A percentile compares a stretch with the other conserved stretches of the same genome.
These are phyloP conservation scores for Annulohypoxylon moriforme DNA, from an alignment of 495 filamentous ascomycete species.

Conservation along the genomic window DNA sequence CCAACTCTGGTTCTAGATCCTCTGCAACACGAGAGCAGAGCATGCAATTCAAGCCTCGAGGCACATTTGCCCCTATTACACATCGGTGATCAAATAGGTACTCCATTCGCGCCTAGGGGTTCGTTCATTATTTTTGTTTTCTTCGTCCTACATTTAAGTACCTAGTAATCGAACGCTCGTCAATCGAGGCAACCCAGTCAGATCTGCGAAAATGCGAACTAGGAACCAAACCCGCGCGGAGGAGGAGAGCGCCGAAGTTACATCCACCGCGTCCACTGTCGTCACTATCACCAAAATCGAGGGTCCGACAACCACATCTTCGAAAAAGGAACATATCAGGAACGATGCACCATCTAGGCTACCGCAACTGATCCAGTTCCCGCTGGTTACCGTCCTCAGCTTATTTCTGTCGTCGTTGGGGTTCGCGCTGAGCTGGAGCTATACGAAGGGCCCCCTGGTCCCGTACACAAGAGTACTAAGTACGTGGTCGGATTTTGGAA, in stretches of 20 bases:
- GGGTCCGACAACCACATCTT: constrained; percentile 24
- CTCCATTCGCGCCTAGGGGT: neutral
- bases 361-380: constrained; percentile 68
- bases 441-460: constrained; percentile 67
- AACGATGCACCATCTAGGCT: constrained; percentile 51
- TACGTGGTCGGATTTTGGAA: constrained; percentile 69
- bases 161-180: neutral
- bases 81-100: neutral
- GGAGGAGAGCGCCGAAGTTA: constrained; percentile 27
- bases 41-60: neutral
- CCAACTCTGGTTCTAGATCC: neutral
- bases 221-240: constrained; percentile 43
- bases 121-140: neutral
- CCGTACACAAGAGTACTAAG: constrained; percentile 69
- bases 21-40: neutral
- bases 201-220: constrained; percentile 32
- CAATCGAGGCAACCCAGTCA: constrained; percentile 5
- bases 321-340: constrained; percentile 14
- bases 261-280: neutral
- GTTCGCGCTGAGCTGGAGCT: constrained; percentile 64
- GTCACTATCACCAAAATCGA: constrained; percentile 46
- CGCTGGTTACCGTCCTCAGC: constrained; percentile 71
- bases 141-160: neutral
- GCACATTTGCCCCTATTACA: neutral
- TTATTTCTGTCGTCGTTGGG: constrained; percentile 67